Evolutionary conservation across 768 basidiomycete species (phyloP).

Genomic region (Tulasnella sp.): DNA sequence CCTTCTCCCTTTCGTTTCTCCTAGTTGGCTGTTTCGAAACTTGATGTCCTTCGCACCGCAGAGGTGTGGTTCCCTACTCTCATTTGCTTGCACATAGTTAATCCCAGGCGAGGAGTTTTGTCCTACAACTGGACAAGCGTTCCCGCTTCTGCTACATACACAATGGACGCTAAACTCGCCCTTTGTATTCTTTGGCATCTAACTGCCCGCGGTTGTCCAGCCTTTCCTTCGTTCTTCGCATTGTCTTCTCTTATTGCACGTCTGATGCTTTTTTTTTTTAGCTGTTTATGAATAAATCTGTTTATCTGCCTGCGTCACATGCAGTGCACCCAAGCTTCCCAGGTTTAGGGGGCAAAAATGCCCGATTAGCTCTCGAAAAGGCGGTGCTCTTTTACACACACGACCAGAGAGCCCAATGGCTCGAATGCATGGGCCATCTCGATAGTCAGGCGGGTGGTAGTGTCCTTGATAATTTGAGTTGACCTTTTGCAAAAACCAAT

Average conservation of each 20-base stretch:
- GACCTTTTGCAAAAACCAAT: not conserved
- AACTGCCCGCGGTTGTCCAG: not conserved
- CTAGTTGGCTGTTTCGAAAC: not conserved
- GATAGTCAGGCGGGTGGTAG: not conserved
- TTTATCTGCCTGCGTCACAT: not conserved
- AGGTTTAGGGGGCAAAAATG: not conserved
- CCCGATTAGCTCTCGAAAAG: not conserved
- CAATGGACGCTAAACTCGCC: not conserved
- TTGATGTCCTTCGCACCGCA: not conserved
- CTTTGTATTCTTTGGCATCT: not conserved
- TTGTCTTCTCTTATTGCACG: not conserved
- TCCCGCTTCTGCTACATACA: not conserved
- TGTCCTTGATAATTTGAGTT: not conserved
- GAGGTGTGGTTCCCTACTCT: not conserved
- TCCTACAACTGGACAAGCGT: not conserved
- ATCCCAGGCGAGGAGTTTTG: not conserved
- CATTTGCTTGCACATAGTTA: not conserved
- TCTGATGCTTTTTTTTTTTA: not conserved
- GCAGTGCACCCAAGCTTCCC: not conserved
- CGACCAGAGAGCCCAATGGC: no score
- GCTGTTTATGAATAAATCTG: slow-evolving; percentile 4
- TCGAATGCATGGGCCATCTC: not conserved
- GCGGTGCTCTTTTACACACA: not conserved
- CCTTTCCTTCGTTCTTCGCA: not conserved
- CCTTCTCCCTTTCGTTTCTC: not conserved